phyloP scores from a whole-genome alignment of 345 rosid genomes.

The Eucalyptus albens region DNA sequence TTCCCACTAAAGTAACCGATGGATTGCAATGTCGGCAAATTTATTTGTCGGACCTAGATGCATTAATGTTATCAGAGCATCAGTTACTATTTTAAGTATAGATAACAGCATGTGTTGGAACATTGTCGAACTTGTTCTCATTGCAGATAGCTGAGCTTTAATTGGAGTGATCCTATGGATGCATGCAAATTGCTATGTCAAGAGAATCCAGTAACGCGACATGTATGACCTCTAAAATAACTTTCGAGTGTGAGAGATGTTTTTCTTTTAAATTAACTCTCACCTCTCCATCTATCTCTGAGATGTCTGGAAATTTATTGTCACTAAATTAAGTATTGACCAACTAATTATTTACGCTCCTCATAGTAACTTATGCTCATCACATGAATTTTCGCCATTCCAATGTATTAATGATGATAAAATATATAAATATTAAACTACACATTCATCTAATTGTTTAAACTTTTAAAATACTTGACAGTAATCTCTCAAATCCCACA shows the following conservation, averaged over 20 bases:
- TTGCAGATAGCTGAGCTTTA: neutral
- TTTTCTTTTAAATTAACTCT: neutral
- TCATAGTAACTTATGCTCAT: neutral
- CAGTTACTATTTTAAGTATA: neutral
- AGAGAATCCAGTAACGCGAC: neutral
- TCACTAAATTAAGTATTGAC: neutral
- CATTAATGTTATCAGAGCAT: neutral
- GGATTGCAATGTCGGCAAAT: neutral
- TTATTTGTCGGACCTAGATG: neutral
- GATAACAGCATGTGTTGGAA: neutral
- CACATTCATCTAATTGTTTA: too few species aligned
- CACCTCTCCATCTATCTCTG: neutral
- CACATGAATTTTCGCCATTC: neutral
- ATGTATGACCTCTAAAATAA: neutral
- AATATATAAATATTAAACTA: too few species aligned
- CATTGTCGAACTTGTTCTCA: neutral
- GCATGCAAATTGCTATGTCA: neutral
- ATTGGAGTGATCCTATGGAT: neutral
- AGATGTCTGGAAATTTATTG: neutral
- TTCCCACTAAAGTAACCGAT: neutral
- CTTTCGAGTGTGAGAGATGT: neutral
- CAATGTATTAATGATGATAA: neutral
- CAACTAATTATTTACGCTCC: neutral
- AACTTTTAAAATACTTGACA: too few species aligned
- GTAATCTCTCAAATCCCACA: neutral